Evolutionary conservation across 257 asterid species (phyloP), one percentile per base, ranked within the genome.

Genomic region (Striga asiatica): DNA sequence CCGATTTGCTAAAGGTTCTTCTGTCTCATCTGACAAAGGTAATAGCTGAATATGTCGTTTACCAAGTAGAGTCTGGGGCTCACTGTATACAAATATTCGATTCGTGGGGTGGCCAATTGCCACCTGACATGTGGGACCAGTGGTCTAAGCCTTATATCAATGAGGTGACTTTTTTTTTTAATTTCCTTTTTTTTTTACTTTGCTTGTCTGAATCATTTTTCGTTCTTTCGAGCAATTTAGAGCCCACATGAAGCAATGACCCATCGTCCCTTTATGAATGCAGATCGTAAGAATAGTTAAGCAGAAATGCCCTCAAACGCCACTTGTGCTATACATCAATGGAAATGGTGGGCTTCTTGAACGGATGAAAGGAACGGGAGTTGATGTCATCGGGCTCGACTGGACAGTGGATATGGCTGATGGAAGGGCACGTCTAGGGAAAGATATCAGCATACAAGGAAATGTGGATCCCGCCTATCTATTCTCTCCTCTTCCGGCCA

Each of bases 331-430:
- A 72, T 88, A 92, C 57, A 92, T 89, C 61, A 92, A 92, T 52
- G 97, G 93, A 70, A 88, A 84, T 50, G 99, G 97, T 14, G 97
- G 97, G 23, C 75, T 92, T 57, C 82, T 92, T 47, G 99, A 88
- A 68, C 78, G 84, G 68, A 92, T 88, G 97, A 81, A 78, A 81
- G 70, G 67, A 63, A 92, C 95, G 56, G 97, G 94, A 48, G 95
- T 87, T 64, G 98, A 92, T 58, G 98, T 92, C 37, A 77, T 88
- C 60, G 97, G 97, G 66, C 95, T 88, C 35, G 94, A 92, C 77
- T 92, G 97, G 99, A 85, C 97, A 5, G 82, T 88, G 34, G 99
- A 88, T 65, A 85, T 92, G 93, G 84, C 78, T 27, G 97, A 88
- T 57, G 97, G 93, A 66, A 82, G 94, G 66, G 79, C 43, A 58